A percentile compares a stretch with the other conserved stretches of the same genome.
These are phyloP conservation scores for Cinchona pubescens DNA, from an alignment of 257 asterid genomes.

Conservation along the genomic window DNA sequence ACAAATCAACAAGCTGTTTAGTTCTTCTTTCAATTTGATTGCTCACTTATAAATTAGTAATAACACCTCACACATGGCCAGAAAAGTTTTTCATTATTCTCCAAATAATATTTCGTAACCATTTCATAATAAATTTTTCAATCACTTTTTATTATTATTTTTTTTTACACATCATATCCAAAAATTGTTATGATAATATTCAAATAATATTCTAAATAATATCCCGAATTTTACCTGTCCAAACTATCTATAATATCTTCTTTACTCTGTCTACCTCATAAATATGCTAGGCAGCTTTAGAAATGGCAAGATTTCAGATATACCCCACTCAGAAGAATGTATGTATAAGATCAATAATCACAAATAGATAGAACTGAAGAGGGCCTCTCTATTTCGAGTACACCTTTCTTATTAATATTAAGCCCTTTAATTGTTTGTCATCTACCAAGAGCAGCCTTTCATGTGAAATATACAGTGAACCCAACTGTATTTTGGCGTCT, in stretches of 20 bases:
- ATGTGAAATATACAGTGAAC: slow-evolving; percentile 80
- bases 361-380: slow-evolving; percentile 43
- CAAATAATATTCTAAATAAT: too few species aligned
- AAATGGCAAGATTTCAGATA: slow-evolving; percentile 47
- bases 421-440: slow-evolving; percentile 59
- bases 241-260: slow-evolving; percentile 14
- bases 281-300: slow-evolving; percentile 57
- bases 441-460: slow-evolving; percentile 76
- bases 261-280: slow-evolving; percentile 65
- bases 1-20: slow-evolving; percentile 12
- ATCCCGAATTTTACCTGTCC: too few species aligned
- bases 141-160: too few species aligned
- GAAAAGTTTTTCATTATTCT: too few species aligned
- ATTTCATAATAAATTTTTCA: too few species aligned
- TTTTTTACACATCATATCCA: too few species aligned
- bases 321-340: slow-evolving; percentile 75
- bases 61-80: slow-evolving; percentile 35
- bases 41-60: slow-evolving; percentile 22
- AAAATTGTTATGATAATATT: too few species aligned
- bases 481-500: slow-evolving; percentile 85
- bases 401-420: slow-evolving; percentile 45
- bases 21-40: slow-evolving; percentile 29
- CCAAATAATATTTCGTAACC: too few species aligned
- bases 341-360: slow-evolving; percentile 52
- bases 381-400: slow-evolving; percentile 32